Base-by-base conservation (phyloP, 257 asterid genomes). In the Solanum etuberosum region DNA sequence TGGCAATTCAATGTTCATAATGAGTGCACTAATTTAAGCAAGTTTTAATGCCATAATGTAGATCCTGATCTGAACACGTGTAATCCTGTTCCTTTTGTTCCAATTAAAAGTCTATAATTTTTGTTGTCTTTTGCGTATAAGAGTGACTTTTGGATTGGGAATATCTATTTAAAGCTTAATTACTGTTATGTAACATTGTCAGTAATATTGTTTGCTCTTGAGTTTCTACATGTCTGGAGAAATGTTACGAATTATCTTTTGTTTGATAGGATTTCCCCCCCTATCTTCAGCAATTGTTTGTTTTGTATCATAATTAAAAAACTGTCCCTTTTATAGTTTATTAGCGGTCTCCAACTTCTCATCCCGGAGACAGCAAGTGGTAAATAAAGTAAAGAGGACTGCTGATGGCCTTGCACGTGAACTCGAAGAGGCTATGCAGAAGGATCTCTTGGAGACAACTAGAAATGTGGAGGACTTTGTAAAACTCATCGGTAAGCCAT, bases 261-360 rank as follows among this genome's bases (percentile, higher is more conserved):
- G 25, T 42, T 43, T 8, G 15, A 43, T 25, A 80, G 29, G 29
- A 63, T 63, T 10, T 5, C 0, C 31, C 32, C 32, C 29, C 71
- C 4, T 11, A 61, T 29, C 46, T 80, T 80, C 63, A 77, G 37
- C 38, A 25, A 27, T 80, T 27, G 40, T 80, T 43, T 80, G 85
- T 27, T 27, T 25, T 80, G 40, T 31, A 83, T 74, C 84, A 89
- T 87, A 83, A 91, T 85, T 76, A 72, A 84, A 54, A 85, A 32
- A 46, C 15, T 71, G 34, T 86, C 3, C 86, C 85, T 87, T 48
- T 91, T 81, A 57, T 86, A 97, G 99, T 37, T 91, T 95, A 70
- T 87, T 97, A 35, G 98, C 98, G 23, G 87, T 97, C 67, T 97
- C 98, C 80, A 97, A 95, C 89, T 94, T 97, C 92, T 95, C 98